Conservation (phyloP, 2,329 filamentous ascomycete genomes). For the Monilinia fructicola region DNA sequence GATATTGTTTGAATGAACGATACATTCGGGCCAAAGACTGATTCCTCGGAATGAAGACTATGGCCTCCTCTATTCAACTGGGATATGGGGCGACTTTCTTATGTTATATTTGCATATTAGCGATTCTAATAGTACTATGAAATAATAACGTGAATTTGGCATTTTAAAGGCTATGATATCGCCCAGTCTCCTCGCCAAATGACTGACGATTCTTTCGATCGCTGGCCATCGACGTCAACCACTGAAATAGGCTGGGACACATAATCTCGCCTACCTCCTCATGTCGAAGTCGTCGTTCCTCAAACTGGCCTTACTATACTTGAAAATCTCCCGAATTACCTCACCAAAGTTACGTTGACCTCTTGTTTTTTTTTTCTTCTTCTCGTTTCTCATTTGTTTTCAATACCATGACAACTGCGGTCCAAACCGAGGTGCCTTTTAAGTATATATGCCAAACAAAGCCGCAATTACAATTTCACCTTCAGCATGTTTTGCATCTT, state of each 20-base stretch:
- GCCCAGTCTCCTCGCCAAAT: conserved; percentile 59
- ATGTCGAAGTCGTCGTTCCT: conserved; percentile 72
- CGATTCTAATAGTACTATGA: conserved; percentile 29
- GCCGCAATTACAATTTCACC: conserved; percentile 79
- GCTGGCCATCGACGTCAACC: conserved; percentile 65
- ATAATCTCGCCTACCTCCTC: conserved; percentile 62
- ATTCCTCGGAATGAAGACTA: conserved; percentile 65
- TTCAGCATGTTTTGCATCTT: conserved; percentile 69
- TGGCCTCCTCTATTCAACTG: conserved; percentile 73
- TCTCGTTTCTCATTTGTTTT: conserved; percentile 69
- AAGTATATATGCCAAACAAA: conserved; percentile 78
- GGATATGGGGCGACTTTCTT: conserved; percentile 57
- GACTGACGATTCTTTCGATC: conserved; percentile 65
- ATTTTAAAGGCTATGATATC: conserved; percentile 54
- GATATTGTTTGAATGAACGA: conserved; percentile 56
- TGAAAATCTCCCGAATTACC: conserved; percentile 71
- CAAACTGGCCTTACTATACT: conserved; percentile 75
- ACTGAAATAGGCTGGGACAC: conserved; percentile 54
- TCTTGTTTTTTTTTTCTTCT: conserved; percentile 71
- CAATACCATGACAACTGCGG: conserved; percentile 72
- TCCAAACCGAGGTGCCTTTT: conserved; percentile 67
- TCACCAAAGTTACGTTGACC: conserved; percentile 67
- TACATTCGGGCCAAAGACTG: conserved; percentile 59
- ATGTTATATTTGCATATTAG: neutral
- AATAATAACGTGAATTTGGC: conserved; percentile 61